phyloP scores from a whole-genome alignment of 2,329 filamentous ascomycete genomes.

The Pseudogymnoascus pannorum region DNA sequence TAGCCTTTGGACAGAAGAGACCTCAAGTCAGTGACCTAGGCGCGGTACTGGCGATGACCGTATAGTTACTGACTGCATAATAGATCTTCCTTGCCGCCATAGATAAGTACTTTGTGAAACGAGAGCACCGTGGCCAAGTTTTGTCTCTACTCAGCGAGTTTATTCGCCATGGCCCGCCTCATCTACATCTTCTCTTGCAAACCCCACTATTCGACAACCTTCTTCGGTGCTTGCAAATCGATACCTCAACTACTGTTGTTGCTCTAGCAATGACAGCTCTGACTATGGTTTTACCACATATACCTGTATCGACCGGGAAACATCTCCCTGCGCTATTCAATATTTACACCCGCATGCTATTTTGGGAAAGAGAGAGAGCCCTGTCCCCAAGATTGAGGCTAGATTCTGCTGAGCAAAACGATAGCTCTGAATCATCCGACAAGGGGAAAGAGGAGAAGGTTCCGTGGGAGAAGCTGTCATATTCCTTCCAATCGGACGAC shows the following conservation, averaged over 20 bases:
- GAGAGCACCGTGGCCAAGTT: slow-evolving; percentile 54
- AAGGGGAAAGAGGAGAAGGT: slow-evolving; percentile 25
- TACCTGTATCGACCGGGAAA: slow-evolving; percentile 62
- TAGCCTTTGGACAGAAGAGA: slow-evolving; percentile 52
- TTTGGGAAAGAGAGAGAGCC: slow-evolving; percentile 54
- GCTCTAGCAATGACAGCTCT: slow-evolving; percentile 66
- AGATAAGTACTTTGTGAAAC: slow-evolving; percentile 58
- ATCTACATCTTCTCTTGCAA: slow-evolving; percentile 65
- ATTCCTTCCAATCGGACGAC: slow-evolving; percentile 55
- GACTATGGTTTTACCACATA: slow-evolving; percentile 77
- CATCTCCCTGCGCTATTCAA: slow-evolving; percentile 70
- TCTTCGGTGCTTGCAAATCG: slow-evolving; percentile 65
- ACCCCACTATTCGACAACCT: slow-evolving; percentile 66
- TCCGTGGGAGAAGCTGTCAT: slow-evolving; percentile 58
- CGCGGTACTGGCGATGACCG: slow-evolving; percentile 11
- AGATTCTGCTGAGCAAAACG: slow-evolving; percentile 24
- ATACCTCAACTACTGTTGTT: slow-evolving; percentile 71
- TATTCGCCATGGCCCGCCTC: slow-evolving; percentile 68
- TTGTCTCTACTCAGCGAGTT: slow-evolving; percentile 65
- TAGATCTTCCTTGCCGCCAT: slow-evolving; percentile 60
- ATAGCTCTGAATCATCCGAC: slow-evolving; percentile 32
- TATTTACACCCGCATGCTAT: slow-evolving; percentile 71
- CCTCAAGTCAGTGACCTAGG: slow-evolving; percentile 43
- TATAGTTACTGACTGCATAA: slow-evolving; percentile 20
- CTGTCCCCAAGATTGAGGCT: slow-evolving; percentile 11